Evolutionary conservation across 1,139 yeast genomes (phyloP).

Genomic region (Yamadazyma sp.): DNA sequence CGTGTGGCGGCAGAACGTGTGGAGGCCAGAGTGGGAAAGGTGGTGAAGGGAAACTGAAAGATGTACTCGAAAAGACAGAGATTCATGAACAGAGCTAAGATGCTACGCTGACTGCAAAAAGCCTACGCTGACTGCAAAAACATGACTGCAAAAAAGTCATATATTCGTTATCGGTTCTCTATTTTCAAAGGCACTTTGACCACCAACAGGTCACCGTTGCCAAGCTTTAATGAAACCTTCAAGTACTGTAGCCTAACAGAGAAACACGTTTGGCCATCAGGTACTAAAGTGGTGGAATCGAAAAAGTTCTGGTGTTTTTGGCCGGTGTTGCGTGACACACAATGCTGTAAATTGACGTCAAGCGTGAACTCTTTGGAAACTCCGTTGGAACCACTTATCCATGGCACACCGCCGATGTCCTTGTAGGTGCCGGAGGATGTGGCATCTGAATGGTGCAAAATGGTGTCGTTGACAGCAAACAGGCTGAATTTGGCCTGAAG

Average conservation of each 20-base stretch:
- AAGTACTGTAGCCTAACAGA: constrained; percentile 52
- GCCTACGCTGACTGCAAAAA: too few species aligned
- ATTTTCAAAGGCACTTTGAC: constrained; percentile 40
- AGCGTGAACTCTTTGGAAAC: constrained; percentile 24
- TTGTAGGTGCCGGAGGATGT: not conserved
- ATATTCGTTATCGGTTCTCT: not conserved
- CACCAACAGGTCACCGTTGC: constrained; percentile 31
- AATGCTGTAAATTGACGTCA: constrained; percentile 25
- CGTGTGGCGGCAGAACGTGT: too few species aligned
- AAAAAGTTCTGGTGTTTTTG: constrained; percentile 22
- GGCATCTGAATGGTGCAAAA: not conserved
- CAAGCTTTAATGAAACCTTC: constrained; percentile 31
- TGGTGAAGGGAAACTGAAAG: too few species aligned
- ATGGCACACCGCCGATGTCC: constrained; percentile 24
- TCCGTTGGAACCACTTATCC: constrained; percentile 4
- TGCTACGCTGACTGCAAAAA: too few species aligned
- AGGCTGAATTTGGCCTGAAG: constrained; percentile 20
- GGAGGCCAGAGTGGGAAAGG: too few species aligned
- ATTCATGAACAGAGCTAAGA: too few species aligned
- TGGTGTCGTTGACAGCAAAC: constrained; percentile 7
- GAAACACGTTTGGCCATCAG: constrained; percentile 58
- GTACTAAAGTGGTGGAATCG: constrained; percentile 46
- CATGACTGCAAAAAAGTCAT: not conserved
- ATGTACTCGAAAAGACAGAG: too few species aligned
- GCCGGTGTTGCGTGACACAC: constrained; percentile 25